Base-by-base conservation (phyloP, 495 filamentous ascomycete genomes). In the Emericellopsis terricola region DNA sequence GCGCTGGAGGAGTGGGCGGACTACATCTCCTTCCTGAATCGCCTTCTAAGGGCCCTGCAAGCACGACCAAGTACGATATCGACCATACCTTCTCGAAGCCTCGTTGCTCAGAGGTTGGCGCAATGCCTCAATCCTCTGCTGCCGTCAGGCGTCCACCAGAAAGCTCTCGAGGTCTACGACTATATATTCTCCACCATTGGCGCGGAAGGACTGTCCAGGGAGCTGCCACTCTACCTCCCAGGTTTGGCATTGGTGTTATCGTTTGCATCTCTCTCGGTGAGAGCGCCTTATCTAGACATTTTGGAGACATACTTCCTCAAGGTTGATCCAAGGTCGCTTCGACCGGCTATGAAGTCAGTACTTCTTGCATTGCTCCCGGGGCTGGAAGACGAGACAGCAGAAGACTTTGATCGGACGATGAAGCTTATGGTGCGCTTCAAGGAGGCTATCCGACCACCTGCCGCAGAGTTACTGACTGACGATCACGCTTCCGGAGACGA, bases 1-100 rank as follows among this genome's bases (percentile, higher is more conserved):
- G 73, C 83, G 31, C 62, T 94, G 41, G 83, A 94, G 55, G 89
- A 96, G 71, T 99, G 89, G 89, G 87, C 91, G 21, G 89, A 99
- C 52, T 99, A 99, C 49, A 96, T 99, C 49, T 92, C 87, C 8
- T 96, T 96, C 51, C 64, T 99, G 20, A 84, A 77, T 46, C 76
- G 89, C 21, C 62, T 97, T 16, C 59, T 94, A 34, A 97, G 94
- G 73, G 86, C 89, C 15, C 63, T 97, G 21, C 89, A 97, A 69
- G 68, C 76, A 17, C 78, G 85, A 41, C 84, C 82, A 8, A 60
- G 76, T 27, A 73, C 73, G 33, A 60, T 72, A 37, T 57, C 69
- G 2, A 52, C 73, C 33, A 77, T 99, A 37, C 89, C 89, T 11
- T 78, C 86, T 39, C 94, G 85, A 56, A 60, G 69, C 1, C 61